These are phyloP conservation scores for Rutstroemia sp. DNA, from an alignment of 2,329 filamentous ascomycete species.

Conservation along the genomic window DNA sequence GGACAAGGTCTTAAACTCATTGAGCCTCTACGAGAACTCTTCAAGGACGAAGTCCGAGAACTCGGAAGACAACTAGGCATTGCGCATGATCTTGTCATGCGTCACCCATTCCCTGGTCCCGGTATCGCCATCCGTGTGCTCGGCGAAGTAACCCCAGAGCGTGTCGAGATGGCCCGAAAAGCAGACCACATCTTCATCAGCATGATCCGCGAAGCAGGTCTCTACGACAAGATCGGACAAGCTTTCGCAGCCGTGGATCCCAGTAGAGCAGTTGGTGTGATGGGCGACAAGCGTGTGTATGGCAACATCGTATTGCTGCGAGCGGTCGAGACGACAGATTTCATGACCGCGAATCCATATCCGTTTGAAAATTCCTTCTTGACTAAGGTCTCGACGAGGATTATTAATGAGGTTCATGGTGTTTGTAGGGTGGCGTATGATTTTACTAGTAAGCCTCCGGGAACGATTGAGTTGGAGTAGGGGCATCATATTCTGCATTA, in stretches of 20 bases:
- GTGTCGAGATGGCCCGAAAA: slow-evolving; percentile 70
- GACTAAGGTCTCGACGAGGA: slow-evolving; percentile 55
- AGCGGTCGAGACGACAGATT: slow-evolving; percentile 50
- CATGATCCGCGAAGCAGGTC: slow-evolving; percentile 63
- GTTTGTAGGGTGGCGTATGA: slow-evolving; percentile 67
- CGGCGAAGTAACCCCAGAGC: slow-evolving; percentile 74
- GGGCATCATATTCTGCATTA: not conserved
- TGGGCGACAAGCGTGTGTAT: slow-evolving; percentile 61
- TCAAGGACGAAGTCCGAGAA: slow-evolving; percentile 75
- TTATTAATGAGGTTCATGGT: slow-evolving; percentile 60
- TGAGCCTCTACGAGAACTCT: slow-evolving; percentile 71
- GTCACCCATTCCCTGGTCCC: slow-evolving; percentile 71
- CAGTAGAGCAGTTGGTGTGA: slow-evolving; percentile 58
- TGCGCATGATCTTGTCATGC: slow-evolving; percentile 66
- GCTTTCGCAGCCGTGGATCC: slow-evolving; percentile 63
- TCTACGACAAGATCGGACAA: slow-evolving; percentile 66
- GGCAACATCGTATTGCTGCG: slow-evolving; percentile 54
- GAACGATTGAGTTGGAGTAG: slow-evolving; percentile 67
- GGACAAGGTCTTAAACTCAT: slow-evolving; percentile 56
- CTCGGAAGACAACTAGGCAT: slow-evolving; percentile 66
- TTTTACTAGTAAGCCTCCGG: slow-evolving; percentile 40
- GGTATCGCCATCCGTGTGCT: slow-evolving; percentile 64
- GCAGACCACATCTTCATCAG: slow-evolving; percentile 74
- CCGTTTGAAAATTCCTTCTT: slow-evolving; percentile 55
- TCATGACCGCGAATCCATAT: slow-evolving; percentile 30